Percentiles rank a stretch among this genome's conserved stretches.
These are phyloP conservation scores for Viola pubescens DNA, from an alignment of 441 rosid genomes.

Conservation along the genomic window DNA sequence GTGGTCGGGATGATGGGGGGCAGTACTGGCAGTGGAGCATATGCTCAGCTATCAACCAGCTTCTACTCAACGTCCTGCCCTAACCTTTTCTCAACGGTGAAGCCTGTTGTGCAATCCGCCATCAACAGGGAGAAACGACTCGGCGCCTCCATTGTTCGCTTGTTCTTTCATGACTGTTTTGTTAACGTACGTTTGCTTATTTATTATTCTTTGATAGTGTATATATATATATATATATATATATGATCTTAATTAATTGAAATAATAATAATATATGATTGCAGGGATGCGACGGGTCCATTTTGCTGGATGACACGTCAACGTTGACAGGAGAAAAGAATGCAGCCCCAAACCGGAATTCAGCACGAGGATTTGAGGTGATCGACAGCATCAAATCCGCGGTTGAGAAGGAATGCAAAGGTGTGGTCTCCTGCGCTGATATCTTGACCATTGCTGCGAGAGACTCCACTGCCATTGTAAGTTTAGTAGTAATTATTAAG, in stretches of 20 bases:
- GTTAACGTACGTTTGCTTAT: slow-evolving; percentile 40
- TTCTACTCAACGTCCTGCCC: slow-evolving; percentile 70
- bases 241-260: background rate
- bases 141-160: slow-evolving; percentile 82
- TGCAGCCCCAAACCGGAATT: slow-evolving; percentile 59
- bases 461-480: slow-evolving; percentile 60
- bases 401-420: slow-evolving; percentile 76
- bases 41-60: slow-evolving; percentile 57
- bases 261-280: background rate
- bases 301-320: slow-evolving; percentile 79
- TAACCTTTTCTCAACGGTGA: slow-evolving; percentile 36
- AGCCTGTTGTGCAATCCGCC: slow-evolving; percentile 24
- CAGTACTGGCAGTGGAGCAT: slow-evolving; percentile 5
- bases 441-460: slow-evolving; percentile 72
- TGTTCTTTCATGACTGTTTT: slow-evolving; percentile 87
- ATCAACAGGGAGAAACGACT: slow-evolving; percentile 38
- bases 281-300: slow-evolving; percentile 90
- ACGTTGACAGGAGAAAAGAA: slow-evolving; percentile 81
- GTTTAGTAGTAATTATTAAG: slow-evolving; percentile 1
- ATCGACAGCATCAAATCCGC: slow-evolving; percentile 68
- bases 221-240: background rate
- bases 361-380: slow-evolving; percentile 70
- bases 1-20: slow-evolving; percentile 15
- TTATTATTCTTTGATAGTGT: background rate
- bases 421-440: slow-evolving; percentile 89